These are phyloP conservation scores for Auricularia cornea DNA, from an alignment of 768 basidiomycete genomes.

Conservation along the genomic window DNA sequence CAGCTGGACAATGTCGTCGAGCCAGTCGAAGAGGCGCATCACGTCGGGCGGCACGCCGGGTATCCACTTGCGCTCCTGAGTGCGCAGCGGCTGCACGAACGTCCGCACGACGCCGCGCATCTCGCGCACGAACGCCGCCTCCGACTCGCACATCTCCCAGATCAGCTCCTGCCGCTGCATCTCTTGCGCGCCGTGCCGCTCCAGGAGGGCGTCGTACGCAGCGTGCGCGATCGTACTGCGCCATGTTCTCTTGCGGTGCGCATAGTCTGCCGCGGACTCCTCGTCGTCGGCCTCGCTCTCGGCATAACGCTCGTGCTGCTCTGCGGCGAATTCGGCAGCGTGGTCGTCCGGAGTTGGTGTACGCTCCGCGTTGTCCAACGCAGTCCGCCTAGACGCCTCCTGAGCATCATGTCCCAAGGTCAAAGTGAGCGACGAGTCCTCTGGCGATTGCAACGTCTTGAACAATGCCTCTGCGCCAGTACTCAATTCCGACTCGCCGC, in stretches of 20 bases:
- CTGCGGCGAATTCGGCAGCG: background rate
- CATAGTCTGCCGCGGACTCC: background rate
- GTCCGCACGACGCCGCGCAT: conserved; percentile 58
- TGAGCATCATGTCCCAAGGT: background rate
- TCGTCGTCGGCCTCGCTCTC: background rate
- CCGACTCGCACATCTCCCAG: conserved; percentile 58
- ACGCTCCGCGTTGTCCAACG: background rate
- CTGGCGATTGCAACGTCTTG: conserved; percentile 13
- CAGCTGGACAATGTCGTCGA: conserved; percentile 77
- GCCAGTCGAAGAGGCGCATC: conserved; percentile 72
- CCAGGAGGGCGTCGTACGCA: conserved; percentile 28
- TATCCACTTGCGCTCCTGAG: conserved; percentile 68
- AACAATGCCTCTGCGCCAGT: conserved; percentile 43
- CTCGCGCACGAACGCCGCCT: conserved; percentile 58
- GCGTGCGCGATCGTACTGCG: conserved; percentile 23
- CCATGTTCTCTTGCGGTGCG: conserved; percentile 20
- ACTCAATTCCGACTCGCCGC: conserved; percentile 22
- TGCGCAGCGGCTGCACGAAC: conserved; percentile 72
- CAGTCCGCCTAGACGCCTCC: background rate
- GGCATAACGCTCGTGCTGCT: background rate
- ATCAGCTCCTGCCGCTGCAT: conserved; percentile 58
- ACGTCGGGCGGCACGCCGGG: conserved; percentile 66
- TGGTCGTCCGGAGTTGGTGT: background rate
- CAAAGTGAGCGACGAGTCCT: background rate
- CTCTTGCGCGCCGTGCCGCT: conserved; percentile 41